Base-by-base conservation (phyloP, 2,329 filamentous ascomycete genomes). In the Triangularia setosa region DNA sequence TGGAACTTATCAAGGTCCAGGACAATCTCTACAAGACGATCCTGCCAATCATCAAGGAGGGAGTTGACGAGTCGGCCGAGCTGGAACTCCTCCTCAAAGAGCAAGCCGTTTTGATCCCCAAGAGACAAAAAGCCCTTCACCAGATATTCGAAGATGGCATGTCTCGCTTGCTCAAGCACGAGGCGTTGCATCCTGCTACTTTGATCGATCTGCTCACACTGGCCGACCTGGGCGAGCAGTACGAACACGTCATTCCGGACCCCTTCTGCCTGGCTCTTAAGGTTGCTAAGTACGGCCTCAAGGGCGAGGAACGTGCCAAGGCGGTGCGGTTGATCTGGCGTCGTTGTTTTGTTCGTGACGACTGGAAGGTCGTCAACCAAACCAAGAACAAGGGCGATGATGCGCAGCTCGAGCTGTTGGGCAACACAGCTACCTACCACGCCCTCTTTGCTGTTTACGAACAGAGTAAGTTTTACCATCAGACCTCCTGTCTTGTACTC, bases 351-450 rank as follows among this genome's bases (percentile, higher is more conserved):
- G 84, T 94, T 69, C 87, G 88, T 58, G 93, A 97, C 74, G 87
- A 97, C 73, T 99, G 95, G 95, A 80, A 84, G 25, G 81, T 80
- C 64, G 84, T 96, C 73, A 94, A 95, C 73, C 87, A 91, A 69
- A 94, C 90, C 0, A 86, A 89, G 57, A 82, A 89, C 65, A 90
- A 91, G 73, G 86, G 87, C 63, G 93, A 96, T 72, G 78, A 80
- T 2, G 84, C 90, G 67, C 84, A 92, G 27, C 80, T 87, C 61
- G 81, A 84, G 27, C 80, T 85, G 18, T 77, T 96, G 25, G 79
- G 80, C 30, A 78, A 83, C 63, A 96, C 92, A 3, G 82, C 88
- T 27, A 80, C 92, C 4, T 93, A 88, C 73, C 81, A 80, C 69
- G 89, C 91, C 56, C 79, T 92, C 61, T 83, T 81, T 65, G 81